These are phyloP conservation scores for Aspergillus sp. DNA, from an alignment of 2,329 filamentous ascomycete genomes.

Conservation along the genomic window DNA sequence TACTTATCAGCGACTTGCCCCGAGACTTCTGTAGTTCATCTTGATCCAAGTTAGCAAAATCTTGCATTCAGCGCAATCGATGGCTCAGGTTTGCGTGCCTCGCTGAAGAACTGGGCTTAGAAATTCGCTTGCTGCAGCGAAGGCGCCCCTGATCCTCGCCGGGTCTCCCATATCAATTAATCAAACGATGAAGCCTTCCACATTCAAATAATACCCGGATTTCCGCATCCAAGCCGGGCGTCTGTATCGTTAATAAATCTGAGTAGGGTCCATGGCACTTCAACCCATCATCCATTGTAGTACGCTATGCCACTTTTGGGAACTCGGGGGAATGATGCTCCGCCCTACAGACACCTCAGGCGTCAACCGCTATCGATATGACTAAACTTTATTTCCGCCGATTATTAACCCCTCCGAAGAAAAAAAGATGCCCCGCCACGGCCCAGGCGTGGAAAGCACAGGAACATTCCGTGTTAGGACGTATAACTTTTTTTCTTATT, in stretches of 20 bases:
- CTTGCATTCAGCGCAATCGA: background rate
- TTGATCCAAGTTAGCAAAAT: slow-evolving; percentile 33
- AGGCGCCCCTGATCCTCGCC: slow-evolving; percentile 28
- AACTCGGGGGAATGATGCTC: background rate
- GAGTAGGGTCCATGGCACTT: background rate
- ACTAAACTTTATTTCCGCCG: slow-evolving; percentile 18
- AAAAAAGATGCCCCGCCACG: slow-evolving; percentile 25
- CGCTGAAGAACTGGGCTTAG: slow-evolving; percentile 40
- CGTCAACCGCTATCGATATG: slow-evolving; percentile 9
- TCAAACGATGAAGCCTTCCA: background rate
- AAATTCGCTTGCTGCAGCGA: slow-evolving; percentile 36
- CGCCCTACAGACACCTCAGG: background rate
- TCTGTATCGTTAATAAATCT: background rate
- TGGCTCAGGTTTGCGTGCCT: slow-evolving; percentile 35
- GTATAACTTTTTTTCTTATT: slow-evolving; percentile 17
- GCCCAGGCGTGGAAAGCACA: slow-evolving; percentile 22
- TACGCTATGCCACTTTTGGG: background rate
- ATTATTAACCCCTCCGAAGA: slow-evolving; percentile 25
- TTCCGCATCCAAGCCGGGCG: too few species aligned
- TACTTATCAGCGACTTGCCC: slow-evolving; percentile 36
- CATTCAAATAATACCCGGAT: background rate
- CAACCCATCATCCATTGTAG: background rate
- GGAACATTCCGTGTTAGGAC: slow-evolving; percentile 32
- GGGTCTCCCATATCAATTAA: slow-evolving; percentile 30
- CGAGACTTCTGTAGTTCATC: slow-evolving; percentile 40